Base-by-base conservation (phyloP, 1,284 basidiomycete genomes). In the Peniophora sp. region DNA sequence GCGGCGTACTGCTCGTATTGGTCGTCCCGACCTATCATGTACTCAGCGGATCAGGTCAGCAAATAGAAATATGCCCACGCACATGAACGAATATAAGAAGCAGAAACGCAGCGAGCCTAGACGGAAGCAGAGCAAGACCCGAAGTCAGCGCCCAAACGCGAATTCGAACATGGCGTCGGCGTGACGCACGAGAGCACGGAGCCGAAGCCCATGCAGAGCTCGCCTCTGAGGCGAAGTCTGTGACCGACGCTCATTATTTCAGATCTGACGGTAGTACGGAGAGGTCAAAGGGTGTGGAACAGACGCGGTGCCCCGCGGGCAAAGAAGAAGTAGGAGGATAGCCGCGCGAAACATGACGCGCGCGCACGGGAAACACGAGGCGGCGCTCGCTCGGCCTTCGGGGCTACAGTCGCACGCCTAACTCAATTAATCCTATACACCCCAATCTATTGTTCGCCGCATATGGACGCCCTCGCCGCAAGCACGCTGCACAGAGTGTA, bases 41-140 rank as follows among this genome's bases (percentile, higher is more conserved):
- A 60, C 70, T 5, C 27, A 12, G 12, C 12, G 12, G 6, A 32
- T 32, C n/a, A n/a, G n/a, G n/a, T 32, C 27, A 12, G 27, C 27
- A 12, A 5, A 32, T 6, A 6, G 27, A 6, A 12, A 32, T 32
- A 12, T 32, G 27, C 27, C 55, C 47, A 58, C 81, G 57, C 63
- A 86, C 87, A 75, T 90, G 85, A 58, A 81, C 78, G 67, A 90
- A 88, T 56, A 90, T 87, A 62, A 90, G 74, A 54, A 89, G 70
- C 47, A 90, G 58, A 52, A 88, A 64, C 46, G 87, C 75, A 41
- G 72, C 70, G 54, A 88, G 71, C 41, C 87, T 89, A 52, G 54
- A 51, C 52, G 51, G 46, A 56, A 55, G 61, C 49, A 37, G 43
- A 46, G 49, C 53, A 53, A 56, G 27, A 12, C 27, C n/a, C n/a